These are phyloP conservation scores for Verticillium longisporum DNA, from an alignment of 2,329 filamentous ascomycete species.

Conservation along the genomic window DNA sequence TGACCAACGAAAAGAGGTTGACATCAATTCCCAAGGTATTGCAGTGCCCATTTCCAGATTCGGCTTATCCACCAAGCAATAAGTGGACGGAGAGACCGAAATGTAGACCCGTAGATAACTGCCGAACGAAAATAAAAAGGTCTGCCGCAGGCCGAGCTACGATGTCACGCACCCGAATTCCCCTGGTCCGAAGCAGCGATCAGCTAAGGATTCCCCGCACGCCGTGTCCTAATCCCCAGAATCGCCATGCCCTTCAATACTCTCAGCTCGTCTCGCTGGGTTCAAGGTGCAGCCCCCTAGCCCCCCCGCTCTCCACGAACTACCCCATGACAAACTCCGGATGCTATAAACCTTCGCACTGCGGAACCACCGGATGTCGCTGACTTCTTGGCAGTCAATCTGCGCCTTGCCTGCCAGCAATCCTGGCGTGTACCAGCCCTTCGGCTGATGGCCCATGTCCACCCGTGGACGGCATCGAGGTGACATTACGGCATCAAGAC, in stretches of 20 bases:
- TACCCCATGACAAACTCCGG: neutral
- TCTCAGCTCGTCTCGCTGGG: too few species aligned
- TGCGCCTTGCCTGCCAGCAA: neutral
- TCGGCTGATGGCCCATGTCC: neutral
- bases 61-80: too few species aligned
- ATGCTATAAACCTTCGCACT: neutral
- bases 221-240: neutral
- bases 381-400: neutral
- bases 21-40: too few species aligned
- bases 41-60: too few species aligned
- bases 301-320: too few species aligned
- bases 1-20: too few species aligned
- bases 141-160: neutral
- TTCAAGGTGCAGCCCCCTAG: too few species aligned
- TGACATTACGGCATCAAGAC: neutral
- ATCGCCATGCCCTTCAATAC: neutral
- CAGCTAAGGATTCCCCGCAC: neutral
- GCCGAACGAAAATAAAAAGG: neutral
- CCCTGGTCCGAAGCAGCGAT: neutral
- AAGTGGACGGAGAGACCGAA: too few species aligned
- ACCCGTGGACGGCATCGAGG: neutral
- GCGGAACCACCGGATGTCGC: neutral
- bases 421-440: neutral
- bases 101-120: neutral
- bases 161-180: neutral